Evolutionary conservation across 78 protist genomes (phyloP), one percentile per base, ranked within the genome.

Genomic region (Dictyostelium capitatum): DNA sequence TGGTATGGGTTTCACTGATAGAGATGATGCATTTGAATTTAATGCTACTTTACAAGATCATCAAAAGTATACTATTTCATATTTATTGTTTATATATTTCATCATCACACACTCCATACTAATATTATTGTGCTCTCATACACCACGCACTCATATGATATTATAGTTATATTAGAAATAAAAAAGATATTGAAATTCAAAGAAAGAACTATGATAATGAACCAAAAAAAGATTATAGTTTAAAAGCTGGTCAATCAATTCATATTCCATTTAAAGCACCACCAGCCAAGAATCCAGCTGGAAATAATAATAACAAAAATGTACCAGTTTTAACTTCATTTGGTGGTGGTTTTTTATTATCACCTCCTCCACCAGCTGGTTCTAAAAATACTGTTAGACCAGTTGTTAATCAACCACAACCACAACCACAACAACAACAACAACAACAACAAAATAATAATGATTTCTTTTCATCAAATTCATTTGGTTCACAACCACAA

Each of bases 21-120:
- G 97, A 70, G 47, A 47, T 75, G 97, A 95, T 82, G 97, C 97
- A 12, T 95, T 95, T 14, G 97, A 95, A 70, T 95, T 95, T 57
- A 90, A 83, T 74, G 96, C 89, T 32, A 74, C 96, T 72, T 79
- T 94, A 64, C 96, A 94, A 77, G 96, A 94, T 82, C 96, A 94
- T 82, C 83, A 87, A 87, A 87, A 74, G 93, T 87, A 84, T 32
- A n/a, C n/a, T n/a, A n/a, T n/a, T n/a, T n/a, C n/a, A 37, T 37
- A 37, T 37, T 28, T 64, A n/a, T 59, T 8, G 9, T 37, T 37
- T 23, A 59, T 72, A 17, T 41, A 11, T 19, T 37, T 3, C 43
- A 37, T 41, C 78, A 67, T 10, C 72, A 64, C 23, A 77, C 79
- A 50, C 15, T 12, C 9, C 51, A 77, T 73, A 47, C 17, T 51